Evolutionary conservation across 2,329 filamentous ascomycete genomes (phyloP).

Genomic region (Aspergillus neoniger): DNA sequence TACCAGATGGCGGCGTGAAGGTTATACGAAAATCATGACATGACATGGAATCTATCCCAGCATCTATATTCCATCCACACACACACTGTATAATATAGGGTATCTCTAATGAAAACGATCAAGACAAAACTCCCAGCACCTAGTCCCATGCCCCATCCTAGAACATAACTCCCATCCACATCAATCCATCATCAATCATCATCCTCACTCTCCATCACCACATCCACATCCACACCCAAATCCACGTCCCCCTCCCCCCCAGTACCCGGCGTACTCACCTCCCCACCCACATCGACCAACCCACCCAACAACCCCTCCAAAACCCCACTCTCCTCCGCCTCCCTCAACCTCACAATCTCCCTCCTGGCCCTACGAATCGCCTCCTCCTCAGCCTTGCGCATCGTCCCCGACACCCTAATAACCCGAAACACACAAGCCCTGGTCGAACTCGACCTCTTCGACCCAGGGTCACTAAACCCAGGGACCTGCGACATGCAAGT

Average conservation of each 20-base stretch:
- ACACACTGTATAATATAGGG: slow-evolving; percentile 32
- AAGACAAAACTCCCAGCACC: slow-evolving; percentile 15
- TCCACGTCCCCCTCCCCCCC: slow-evolving; percentile 49
- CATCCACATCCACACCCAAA: slow-evolving; percentile 47
- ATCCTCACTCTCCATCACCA: slow-evolving; percentile 50
- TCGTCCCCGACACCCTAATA: slow-evolving; percentile 85
- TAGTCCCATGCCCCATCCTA: not conserved
- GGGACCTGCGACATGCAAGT: slow-evolving; percentile 75
- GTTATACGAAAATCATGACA: slow-evolving; percentile 62
- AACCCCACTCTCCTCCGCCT: slow-evolving; percentile 48
- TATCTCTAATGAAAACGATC: slow-evolving; percentile 27
- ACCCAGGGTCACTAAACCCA: slow-evolving; percentile 50
- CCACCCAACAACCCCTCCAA: slow-evolving; percentile 43
- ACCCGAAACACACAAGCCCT: slow-evolving; percentile 76
- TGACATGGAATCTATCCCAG: slow-evolving; percentile 30
- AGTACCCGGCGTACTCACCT: slow-evolving; percentile 19
- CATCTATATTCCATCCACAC: slow-evolving; percentile 14
- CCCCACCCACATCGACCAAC: slow-evolving; percentile 34
- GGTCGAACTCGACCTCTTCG: slow-evolving; percentile 25
- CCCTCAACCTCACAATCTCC: slow-evolving; percentile 68
- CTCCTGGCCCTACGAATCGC: slow-evolving; percentile 75
- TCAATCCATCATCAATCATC: slow-evolving; percentile 19
- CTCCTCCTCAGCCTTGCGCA: slow-evolving; percentile 88
- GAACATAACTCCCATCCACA: not conserved
- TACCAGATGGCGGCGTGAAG: slow-evolving; percentile 68